These are phyloP conservation scores for Parmelia sp. DNA, from an alignment of 495 filamentous ascomycete genomes.

Conservation along the genomic window DNA sequence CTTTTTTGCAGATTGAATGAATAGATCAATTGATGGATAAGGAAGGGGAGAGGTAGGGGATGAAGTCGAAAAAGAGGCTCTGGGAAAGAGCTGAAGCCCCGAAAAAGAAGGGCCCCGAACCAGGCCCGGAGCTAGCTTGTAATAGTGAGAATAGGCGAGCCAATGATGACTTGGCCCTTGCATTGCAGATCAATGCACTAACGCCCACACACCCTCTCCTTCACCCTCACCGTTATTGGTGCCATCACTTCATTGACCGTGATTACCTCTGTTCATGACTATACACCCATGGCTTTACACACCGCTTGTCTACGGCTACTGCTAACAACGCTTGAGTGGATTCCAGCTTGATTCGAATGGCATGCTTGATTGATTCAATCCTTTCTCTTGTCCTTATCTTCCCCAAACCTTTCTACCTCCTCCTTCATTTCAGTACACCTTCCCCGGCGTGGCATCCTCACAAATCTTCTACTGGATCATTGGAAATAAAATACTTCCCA, in stretches of 20 bases:
- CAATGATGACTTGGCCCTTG: conserved; percentile 5
- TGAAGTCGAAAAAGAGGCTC: not conserved
- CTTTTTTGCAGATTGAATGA: not conserved
- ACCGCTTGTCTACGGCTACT: too few species aligned
- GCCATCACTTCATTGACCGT: too few species aligned
- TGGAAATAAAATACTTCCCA: conserved; percentile 25
- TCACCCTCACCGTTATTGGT: too few species aligned
- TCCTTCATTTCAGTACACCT: not conserved
- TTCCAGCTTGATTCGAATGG: not conserved
- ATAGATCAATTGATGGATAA: conserved; percentile 9
- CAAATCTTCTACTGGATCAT: conserved; percentile 21
- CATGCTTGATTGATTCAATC: not conserved
- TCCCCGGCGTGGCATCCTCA: not conserved
- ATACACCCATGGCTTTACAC: too few species aligned
- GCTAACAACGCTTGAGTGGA: not conserved
- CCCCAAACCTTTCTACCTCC: not conserved
- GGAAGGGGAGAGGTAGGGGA: not conserved
- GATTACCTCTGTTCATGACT: too few species aligned
- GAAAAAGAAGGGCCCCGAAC: not conserved
- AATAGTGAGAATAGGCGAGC: conserved; percentile 13
- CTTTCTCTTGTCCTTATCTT: not conserved
- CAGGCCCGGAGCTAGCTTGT: conserved; percentile 3
- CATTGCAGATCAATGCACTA: not conserved
- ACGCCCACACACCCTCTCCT: too few species aligned
- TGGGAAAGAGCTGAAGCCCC: conserved; percentile 15